Evolutionary conservation across 2,329 filamentous ascomycete species (phyloP).

Genomic region (Didymella sp.): DNA sequence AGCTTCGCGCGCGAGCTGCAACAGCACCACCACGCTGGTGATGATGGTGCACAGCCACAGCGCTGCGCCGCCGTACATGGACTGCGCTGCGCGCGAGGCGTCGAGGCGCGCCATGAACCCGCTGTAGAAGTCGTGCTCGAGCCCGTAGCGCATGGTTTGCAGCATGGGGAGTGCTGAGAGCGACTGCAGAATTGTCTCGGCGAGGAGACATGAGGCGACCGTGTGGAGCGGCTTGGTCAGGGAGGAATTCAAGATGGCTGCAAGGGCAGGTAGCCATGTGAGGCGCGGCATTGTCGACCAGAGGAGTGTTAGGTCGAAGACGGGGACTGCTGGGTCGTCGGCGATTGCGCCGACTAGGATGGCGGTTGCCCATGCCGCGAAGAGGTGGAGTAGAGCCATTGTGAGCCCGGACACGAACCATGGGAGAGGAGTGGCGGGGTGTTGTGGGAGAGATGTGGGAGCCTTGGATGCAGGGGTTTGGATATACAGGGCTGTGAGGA

Average conservation of each 20-base stretch:
- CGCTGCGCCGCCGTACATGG: conserved; percentile 42
- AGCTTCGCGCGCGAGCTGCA: conserved; percentile 9
- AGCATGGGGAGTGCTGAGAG: conserved; percentile 33
- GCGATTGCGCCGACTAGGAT: conserved; percentile 28
- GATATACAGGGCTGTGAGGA: conserved; percentile 25
- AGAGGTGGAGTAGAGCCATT: conserved; percentile 31
- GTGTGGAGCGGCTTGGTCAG: conserved; percentile 7
- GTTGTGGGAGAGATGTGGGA: not conserved
- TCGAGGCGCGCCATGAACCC: conserved; percentile 22
- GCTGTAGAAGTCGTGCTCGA: conserved; percentile 39
- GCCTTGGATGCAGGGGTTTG: not conserved
- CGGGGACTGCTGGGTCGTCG: conserved; percentile 32
- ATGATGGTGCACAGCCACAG: conserved; percentile 35
- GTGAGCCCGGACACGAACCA: conserved; percentile 32
- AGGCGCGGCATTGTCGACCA: conserved; percentile 45
- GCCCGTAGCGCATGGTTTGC: conserved; percentile 38
- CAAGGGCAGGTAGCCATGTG: conserved; percentile 32
- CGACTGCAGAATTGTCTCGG: conserved; percentile 38
- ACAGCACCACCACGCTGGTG: conserved; percentile 10
- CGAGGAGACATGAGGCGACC: conserved; percentile 28
- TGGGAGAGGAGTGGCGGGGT: not conserved
- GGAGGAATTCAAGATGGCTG: conserved; percentile 15
- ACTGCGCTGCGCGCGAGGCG: conserved; percentile 23
- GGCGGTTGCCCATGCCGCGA: conserved; percentile 33
- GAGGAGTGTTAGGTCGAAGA: conserved; percentile 37